phyloP scores from a whole-genome alignment of 176 grass and related monocot genomes.

The Bonia amplexicaulis region DNA sequence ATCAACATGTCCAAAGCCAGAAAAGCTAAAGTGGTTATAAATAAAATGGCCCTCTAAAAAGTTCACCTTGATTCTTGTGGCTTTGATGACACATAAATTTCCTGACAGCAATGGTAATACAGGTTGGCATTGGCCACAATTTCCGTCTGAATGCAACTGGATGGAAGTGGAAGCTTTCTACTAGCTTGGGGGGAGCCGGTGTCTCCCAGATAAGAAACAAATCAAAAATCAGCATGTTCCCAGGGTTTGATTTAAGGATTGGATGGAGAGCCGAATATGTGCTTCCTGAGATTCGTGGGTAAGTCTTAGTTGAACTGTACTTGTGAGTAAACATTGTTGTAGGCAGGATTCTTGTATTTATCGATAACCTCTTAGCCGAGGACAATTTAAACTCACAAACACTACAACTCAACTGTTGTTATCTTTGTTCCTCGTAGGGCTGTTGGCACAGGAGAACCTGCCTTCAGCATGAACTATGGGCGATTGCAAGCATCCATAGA shows the following conservation, averaged over 20 bases:
- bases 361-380: neutral
- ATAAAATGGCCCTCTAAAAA: neutral
- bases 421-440: slow-evolving; percentile 43
- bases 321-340: neutral
- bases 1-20: neutral
- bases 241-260: slow-evolving; percentile 89
- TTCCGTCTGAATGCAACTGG: slow-evolving; percentile 72
- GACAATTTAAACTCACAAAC: neutral
- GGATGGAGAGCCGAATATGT: slow-evolving; percentile 94
- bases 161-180: slow-evolving; percentile 97
- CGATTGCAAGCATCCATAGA: slow-evolving; percentile 87
- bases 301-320: neutral
- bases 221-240: slow-evolving; percentile 71
- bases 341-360: neutral
- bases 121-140: slow-evolving; percentile 90
- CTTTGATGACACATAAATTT: neutral
- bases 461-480: slow-evolving; percentile 79
- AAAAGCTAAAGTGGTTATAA: neutral
- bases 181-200: slow-evolving; percentile 84
- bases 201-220: slow-evolving; percentile 91
- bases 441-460: slow-evolving; percentile 81
- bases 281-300: slow-evolving; percentile 96
- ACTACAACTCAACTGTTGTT: neutral
- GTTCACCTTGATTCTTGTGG: neutral
- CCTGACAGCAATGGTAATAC: slow-evolving; percentile 11